Evolutionary conservation across 2,329 filamentous ascomycete genomes (phyloP), one percentile per base, ranked within the genome.

Genomic region (Hypoxylon rubiginosum): DNA sequence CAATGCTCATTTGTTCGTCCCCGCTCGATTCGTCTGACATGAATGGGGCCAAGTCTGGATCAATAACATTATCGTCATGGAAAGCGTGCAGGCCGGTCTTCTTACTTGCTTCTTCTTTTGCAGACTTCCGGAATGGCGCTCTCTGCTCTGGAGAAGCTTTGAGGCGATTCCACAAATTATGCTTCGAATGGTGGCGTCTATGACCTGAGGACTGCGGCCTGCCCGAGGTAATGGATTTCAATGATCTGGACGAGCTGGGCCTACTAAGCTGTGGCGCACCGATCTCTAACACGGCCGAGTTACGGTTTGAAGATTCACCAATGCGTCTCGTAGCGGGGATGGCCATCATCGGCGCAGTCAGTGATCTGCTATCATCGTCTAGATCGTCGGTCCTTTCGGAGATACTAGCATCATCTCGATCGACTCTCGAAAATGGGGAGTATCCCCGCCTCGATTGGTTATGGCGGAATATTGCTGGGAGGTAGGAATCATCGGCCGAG

Each of bases 61-160:
- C 96, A 72, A 99, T 98, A 72, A 99, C 97, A 75, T 96, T 98
- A 82, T 99, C 96, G 75, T 96, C 94, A 77, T 99, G 96, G 73
- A 99, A 98, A n/a, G 94, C 94, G 15, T 94, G 91, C 36, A 97
- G 85, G 45, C 89, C 88, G 7, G 88, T 82, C 68, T 90, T 91
- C 68, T 86, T 88, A 3, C 85, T 82, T 51, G 85, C 81, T 63
- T 94, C 91, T 56, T 97, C 88, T 9, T 83, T 89, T 17, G 85
- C 82, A 10, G 89, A 85, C 63, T 91, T 91, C 58, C 94, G 93
- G 71, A 98, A 98, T 0, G 96, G 96, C 0, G 93, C 95, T 62
- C 92, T 87, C 67, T 97, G 93, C 64, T 97, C 93, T 17, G 89
- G 83, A 5, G 86, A 84, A 6, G 87, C 79, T 76, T 92, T 96